phyloP scores from a whole-genome alignment of 2,329 filamentous ascomycete genomes.

The Chalara sp. region DNA sequence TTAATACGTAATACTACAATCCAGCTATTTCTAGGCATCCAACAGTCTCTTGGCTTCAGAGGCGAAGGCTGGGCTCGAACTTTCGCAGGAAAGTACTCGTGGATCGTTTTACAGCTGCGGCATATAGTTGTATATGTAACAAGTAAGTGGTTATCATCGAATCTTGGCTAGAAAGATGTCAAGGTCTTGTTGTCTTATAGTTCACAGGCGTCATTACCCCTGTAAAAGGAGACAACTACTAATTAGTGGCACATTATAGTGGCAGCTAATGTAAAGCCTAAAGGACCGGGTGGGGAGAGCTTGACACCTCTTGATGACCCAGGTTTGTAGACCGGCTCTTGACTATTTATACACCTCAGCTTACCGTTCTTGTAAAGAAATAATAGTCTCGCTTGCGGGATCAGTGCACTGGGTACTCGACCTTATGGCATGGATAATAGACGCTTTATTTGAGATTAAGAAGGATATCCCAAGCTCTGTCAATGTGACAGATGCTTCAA shows the following conservation, averaged over 20 bases:
- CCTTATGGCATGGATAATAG: slow-evolving; percentile 56
- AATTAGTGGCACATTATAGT: slow-evolving; percentile 24
- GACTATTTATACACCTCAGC: neutral
- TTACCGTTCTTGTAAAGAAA: slow-evolving; percentile 41
- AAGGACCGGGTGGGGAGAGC: slow-evolving; percentile 47
- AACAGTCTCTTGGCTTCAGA: slow-evolving; percentile 70
- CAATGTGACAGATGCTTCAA: slow-evolving; percentile 37
- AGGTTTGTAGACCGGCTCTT: slow-evolving; percentile 32
- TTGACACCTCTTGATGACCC: slow-evolving; percentile 57
- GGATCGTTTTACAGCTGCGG: slow-evolving; percentile 67
- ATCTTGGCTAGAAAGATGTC: too few relatives aligned
- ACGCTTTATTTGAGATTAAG: slow-evolving; percentile 49
- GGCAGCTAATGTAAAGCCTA: slow-evolving; percentile 42
- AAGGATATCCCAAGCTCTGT: slow-evolving; percentile 39
- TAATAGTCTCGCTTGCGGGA: slow-evolving; percentile 65
- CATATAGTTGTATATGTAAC: slow-evolving; percentile 62
- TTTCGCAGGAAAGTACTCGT: slow-evolving; percentile 67
- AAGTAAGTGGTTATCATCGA: slow-evolving; percentile 10
- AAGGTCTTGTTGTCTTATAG: too few relatives aligned
- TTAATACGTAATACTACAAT: slow-evolving; percentile 68
- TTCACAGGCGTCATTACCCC: too few relatives aligned
- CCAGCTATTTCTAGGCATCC: slow-evolving; percentile 69
- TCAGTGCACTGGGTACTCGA: slow-evolving; percentile 76
- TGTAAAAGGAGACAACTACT: too few relatives aligned
- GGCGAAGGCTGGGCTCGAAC: slow-evolving; percentile 55